Conservation (phyloP, 2,329 filamentous ascomycete species). For the Fusarium subtropicale region DNA sequence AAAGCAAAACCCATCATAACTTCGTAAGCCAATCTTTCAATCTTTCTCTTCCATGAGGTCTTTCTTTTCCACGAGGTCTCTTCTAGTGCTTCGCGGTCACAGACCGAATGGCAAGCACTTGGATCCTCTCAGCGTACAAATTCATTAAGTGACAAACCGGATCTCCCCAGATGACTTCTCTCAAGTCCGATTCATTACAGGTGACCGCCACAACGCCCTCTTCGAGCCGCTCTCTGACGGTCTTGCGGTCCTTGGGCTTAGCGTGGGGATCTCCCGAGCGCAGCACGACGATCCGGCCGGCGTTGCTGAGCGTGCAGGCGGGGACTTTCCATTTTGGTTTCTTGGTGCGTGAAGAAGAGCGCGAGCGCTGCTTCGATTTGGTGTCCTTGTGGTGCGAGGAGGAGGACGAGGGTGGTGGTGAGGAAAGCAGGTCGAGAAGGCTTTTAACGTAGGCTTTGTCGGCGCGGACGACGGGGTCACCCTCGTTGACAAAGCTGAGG, state of each 20-base stretch:
- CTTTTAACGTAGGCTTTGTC: conserved; percentile 81
- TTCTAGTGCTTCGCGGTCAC: conserved; percentile 43
- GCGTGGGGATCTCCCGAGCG: conserved; percentile 60
- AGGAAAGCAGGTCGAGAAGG: conserved; percentile 76
- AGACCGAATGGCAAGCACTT: conserved; percentile 74
- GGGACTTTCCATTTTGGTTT: conserved; percentile 73
- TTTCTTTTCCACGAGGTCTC: not conserved
- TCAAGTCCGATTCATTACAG: conserved; percentile 74
- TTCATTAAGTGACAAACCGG: conserved; percentile 84
- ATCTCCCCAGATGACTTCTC: conserved; percentile 82
- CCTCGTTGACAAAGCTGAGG: conserved; percentile 85
- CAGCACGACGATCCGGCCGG: conserved; percentile 76
- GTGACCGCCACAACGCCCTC: conserved; percentile 76
- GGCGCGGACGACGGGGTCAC: conserved; percentile 81
- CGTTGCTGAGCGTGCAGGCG: conserved; percentile 73
- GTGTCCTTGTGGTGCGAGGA: conserved; percentile 18
- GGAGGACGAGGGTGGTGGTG: conserved; percentile 57
- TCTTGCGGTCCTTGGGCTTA: conserved; percentile 58
- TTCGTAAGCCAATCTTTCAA: conserved; percentile 15
- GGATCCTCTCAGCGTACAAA: conserved; percentile 78
- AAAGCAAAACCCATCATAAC: conserved; percentile 8
- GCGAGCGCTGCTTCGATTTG: conserved; percentile 23
- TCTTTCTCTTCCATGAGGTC: not conserved
- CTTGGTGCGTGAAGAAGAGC: conserved; percentile 23
- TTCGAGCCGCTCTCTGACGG: conserved; percentile 61